Conservation (phyloP, 164 flowering plant species). For the Magnolia sinica region DNA sequence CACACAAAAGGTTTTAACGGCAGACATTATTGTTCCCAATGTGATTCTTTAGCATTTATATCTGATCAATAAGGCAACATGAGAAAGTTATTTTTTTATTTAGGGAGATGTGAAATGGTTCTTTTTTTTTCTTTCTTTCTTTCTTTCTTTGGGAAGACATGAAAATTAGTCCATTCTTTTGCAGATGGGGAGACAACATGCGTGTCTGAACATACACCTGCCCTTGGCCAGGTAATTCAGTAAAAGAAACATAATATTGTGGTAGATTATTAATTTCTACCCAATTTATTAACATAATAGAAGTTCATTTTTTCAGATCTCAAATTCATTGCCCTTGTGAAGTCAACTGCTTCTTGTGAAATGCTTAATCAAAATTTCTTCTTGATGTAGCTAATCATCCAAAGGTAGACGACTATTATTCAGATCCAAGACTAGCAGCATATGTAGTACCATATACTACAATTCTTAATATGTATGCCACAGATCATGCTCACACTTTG, state of each 20-base stretch:
- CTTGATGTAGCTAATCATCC: conserved; percentile 71
- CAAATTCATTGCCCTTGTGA: background rate
- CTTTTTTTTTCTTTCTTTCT: too few relatives aligned
- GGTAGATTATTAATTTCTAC: background rate
- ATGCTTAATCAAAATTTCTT: background rate
- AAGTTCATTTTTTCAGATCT: too few relatives aligned
- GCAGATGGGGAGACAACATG: conserved; percentile 95
- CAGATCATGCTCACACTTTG: too few relatives aligned
- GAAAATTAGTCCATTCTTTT: conserved; percentile 87
- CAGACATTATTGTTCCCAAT: too few relatives aligned
- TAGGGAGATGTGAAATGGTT: too few relatives aligned
- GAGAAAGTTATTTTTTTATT: too few relatives aligned
- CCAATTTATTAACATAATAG: background rate
- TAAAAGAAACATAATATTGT: background rate
- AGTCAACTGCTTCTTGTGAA: background rate
- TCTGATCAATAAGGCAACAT: too few relatives aligned
- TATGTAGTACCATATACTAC: conserved; percentile 85
- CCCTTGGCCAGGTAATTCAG: conserved; percentile 87
- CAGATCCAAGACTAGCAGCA: conserved; percentile 89
- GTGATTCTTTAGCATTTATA: too few relatives aligned
- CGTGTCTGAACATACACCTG: conserved; percentile 89
- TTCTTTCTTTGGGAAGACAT: too few relatives aligned
- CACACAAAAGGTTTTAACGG: too few relatives aligned
- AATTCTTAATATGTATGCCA: conserved; percentile 22
- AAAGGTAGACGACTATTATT: conserved; percentile 82